Evolutionary conservation across 345 rosid genomes (phyloP).

Genomic region (Euclidium syriacum): DNA sequence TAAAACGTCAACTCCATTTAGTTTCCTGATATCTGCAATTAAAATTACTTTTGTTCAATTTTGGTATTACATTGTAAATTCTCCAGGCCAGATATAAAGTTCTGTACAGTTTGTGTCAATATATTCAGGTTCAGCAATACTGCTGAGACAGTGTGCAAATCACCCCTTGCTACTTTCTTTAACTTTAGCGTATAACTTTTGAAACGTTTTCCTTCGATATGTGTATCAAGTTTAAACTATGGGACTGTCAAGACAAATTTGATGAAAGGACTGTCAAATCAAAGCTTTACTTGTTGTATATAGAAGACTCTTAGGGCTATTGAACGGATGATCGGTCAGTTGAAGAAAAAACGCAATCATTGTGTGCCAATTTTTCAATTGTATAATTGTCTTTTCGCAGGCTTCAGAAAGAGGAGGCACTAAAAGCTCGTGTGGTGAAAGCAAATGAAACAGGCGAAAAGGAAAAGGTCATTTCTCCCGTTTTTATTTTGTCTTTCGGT

Average conservation of each 20-base stretch:
- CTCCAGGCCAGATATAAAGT: neutral
- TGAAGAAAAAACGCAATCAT: conserved; percentile 2
- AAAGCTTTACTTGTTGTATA: neutral
- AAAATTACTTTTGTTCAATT: neutral
- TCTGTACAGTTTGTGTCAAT: conserved; percentile 1
- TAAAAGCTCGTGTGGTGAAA: conserved; percentile 74
- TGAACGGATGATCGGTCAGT: neutral
- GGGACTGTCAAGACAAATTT: neutral
- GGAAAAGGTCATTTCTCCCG: conserved; percentile 52
- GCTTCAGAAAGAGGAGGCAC: conserved; percentile 81
- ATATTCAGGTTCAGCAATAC: neutral
- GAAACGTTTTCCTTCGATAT: neutral
- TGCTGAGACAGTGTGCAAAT: neutral
- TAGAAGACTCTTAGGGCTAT: neutral
- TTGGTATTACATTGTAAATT: neutral
- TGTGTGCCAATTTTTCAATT: conserved; percentile 4
- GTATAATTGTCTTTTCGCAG: conserved; percentile 36
- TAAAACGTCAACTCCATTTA: conserved; percentile 12
- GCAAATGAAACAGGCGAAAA: conserved; percentile 70
- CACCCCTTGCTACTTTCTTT: neutral
- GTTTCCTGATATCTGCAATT: neutral
- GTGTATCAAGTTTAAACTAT: neutral
- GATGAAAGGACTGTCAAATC: neutral
- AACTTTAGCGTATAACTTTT: neutral
- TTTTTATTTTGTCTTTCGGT: neutral